Evolutionary conservation across 768 basidiomycete genomes (phyloP).

Genomic region (Russula olivacea): DNA sequence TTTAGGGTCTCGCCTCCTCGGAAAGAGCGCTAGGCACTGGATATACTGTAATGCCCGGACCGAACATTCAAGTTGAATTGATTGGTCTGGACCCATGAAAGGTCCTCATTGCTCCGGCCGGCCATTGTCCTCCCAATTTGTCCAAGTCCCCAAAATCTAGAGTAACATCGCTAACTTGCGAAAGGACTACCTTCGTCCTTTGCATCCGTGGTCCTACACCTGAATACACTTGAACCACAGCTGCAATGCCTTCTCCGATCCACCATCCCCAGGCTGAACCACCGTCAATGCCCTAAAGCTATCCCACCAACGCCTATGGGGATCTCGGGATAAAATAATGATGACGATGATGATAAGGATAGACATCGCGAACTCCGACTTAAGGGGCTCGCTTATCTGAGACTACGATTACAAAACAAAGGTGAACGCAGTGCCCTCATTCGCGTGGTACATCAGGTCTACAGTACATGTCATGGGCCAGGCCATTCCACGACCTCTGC

Average conservation of each 20-base stretch:
- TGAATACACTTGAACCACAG: background rate
- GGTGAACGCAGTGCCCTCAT: background rate
- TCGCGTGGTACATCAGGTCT: background rate
- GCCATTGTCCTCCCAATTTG: slow-evolving; percentile 9
- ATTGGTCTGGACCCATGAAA: background rate
- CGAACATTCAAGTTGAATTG: background rate
- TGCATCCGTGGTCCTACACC: background rate
- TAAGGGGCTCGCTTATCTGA: slow-evolving; percentile 8
- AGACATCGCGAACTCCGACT: background rate
- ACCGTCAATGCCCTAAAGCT: background rate
- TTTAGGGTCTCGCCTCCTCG: background rate
- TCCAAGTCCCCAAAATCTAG: background rate
- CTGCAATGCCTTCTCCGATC: background rate
- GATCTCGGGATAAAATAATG: background rate
- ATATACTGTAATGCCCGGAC: background rate
- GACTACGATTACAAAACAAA: slow-evolving; percentile 4
- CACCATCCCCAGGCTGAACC: background rate
- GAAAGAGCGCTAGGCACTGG: background rate
- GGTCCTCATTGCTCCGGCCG: slow-evolving; percentile 10
- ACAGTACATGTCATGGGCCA: slow-evolving; percentile 27
- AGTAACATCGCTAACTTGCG: background rate
- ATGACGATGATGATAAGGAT: background rate
- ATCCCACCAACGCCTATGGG: background rate
- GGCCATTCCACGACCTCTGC: slow-evolving; percentile 84
- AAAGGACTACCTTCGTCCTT: background rate